A percentile compares a stretch with the other conserved stretches of the same genome.
These are phyloP conservation scores for Aspergillus cristatus DNA, from an alignment of 495 filamentous ascomycete species.

Conservation along the genomic window DNA sequence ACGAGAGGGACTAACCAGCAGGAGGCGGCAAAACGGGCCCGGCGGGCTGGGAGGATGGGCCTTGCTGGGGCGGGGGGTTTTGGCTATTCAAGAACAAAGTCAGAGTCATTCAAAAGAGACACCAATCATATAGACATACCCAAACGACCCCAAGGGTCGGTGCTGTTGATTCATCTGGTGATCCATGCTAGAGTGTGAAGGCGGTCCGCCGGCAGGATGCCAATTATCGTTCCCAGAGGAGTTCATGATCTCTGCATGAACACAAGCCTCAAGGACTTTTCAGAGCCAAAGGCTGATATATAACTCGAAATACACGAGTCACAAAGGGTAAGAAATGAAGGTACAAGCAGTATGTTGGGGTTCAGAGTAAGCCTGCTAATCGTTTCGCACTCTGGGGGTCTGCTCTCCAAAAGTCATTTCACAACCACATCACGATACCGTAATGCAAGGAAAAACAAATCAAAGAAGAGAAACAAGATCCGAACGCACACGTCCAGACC, in stretches of 20 bases:
- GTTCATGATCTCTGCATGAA: constrained; percentile 33
- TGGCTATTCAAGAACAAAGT: constrained; percentile 22
- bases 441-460: constrained; percentile 1
- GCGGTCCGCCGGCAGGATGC: constrained; percentile 36
- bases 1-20: constrained; percentile 29
- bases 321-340: neutral
- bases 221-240: constrained; percentile 38
- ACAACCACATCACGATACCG: constrained; percentile 19
- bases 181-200: constrained; percentile 38
- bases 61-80: constrained; percentile 38
- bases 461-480: constrained; percentile 5
- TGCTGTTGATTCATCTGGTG: constrained; percentile 34
- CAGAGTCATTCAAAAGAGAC: constrained; percentile 5
- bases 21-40: constrained; percentile 43
- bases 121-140: constrained; percentile 18
- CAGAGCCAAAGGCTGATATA: too few relatives aligned
- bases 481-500: neutral
- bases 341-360: constrained; percentile 4
- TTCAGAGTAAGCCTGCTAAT: constrained; percentile 10
- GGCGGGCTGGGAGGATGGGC: constrained; percentile 36
- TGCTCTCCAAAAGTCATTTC: constrained; percentile 16
- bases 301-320: too few relatives aligned
- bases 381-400: constrained; percentile 17
- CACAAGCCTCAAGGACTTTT: too few relatives aligned
- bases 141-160: constrained; percentile 37